phyloP scores from a whole-genome alignment of 2,329 filamentous ascomycete genomes.

The Bipolaris bicolor region DNA sequence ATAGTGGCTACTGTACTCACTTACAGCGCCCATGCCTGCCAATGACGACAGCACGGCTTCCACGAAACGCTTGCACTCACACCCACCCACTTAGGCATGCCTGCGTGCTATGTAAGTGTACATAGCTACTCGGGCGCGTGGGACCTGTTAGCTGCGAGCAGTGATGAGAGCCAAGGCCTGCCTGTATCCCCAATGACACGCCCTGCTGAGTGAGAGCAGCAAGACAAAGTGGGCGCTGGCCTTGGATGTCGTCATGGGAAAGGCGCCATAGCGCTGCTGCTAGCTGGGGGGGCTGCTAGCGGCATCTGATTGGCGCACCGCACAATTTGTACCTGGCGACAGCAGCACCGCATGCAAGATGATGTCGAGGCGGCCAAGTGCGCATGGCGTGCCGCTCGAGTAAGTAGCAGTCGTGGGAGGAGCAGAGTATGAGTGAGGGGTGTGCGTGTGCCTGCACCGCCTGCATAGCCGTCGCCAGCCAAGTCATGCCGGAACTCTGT shows the following conservation, averaged over 20 bases:
- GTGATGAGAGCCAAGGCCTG: constrained; percentile 39
- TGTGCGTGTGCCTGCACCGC: too few relatives aligned
- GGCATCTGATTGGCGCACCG: constrained; percentile 24
- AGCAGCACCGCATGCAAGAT: constrained; percentile 24
- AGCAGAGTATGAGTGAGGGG: neutral
- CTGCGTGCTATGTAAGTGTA: neutral
- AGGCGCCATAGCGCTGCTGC: constrained; percentile 11
- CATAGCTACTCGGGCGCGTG: neutral
- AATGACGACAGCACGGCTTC: constrained; percentile 14
- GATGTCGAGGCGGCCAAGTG: constrained; percentile 28
- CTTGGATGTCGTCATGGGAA: constrained; percentile 20
- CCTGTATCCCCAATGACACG: constrained; percentile 27
- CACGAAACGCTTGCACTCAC: neutral
- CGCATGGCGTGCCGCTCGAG: constrained; percentile 17
- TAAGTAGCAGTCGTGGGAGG: neutral
- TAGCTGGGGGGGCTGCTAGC: neutral
- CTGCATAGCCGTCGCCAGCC: too few relatives aligned
- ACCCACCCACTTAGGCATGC: neutral
- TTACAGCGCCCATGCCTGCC: constrained; percentile 22
- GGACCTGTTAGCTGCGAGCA: constrained; percentile 15
- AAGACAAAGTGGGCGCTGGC: constrained; percentile 19
- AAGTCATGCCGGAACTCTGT: too few relatives aligned
- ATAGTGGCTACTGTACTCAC: neutral
- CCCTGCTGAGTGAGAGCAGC: constrained; percentile 11
- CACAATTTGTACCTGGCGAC: constrained; percentile 21